These are phyloP conservation scores for Neurospora sp. DNA, from an alignment of 495 filamentous ascomycete species.

Conservation along the genomic window DNA sequence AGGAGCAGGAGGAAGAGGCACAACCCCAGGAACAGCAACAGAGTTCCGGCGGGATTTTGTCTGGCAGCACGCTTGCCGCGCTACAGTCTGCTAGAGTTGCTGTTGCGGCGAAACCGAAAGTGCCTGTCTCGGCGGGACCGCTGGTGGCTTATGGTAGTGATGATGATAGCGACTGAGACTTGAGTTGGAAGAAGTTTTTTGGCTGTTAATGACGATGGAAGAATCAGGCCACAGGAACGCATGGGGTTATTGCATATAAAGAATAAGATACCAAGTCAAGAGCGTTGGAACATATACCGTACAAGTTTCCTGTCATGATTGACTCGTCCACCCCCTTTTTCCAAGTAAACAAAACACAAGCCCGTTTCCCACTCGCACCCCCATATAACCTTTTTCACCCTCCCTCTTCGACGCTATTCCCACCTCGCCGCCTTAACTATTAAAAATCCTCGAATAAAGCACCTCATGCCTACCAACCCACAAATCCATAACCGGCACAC, in stretches of 20 bases:
- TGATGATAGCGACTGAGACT: constrained; percentile 50
- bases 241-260: not conserved
- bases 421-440: constrained; percentile 36
- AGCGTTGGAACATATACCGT: not conserved
- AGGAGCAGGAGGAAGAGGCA: constrained; percentile 24
- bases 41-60: constrained; percentile 58
- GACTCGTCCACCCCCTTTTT: not conserved
- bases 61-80: constrained; percentile 65
- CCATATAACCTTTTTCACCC: not conserved
- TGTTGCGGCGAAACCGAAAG: constrained; percentile 39
- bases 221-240: not conserved
- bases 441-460: constrained; percentile 94
- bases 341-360: not conserved
- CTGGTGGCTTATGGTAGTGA: constrained; percentile 83
- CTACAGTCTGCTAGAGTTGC: constrained; percentile 46
- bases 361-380: not conserved
- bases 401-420: not conserved
- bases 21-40: constrained; percentile 35
- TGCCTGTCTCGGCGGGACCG: constrained; percentile 45
- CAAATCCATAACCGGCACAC: constrained; percentile 77
- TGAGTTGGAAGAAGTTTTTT: not conserved
- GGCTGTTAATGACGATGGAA: constrained; percentile 2
- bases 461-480: constrained; percentile 94
- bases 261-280: not conserved
- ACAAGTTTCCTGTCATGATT: not conserved